phyloP scores from a whole-genome alignment of 2,329 filamentous ascomycete species.

The Aphanocladium album region DNA sequence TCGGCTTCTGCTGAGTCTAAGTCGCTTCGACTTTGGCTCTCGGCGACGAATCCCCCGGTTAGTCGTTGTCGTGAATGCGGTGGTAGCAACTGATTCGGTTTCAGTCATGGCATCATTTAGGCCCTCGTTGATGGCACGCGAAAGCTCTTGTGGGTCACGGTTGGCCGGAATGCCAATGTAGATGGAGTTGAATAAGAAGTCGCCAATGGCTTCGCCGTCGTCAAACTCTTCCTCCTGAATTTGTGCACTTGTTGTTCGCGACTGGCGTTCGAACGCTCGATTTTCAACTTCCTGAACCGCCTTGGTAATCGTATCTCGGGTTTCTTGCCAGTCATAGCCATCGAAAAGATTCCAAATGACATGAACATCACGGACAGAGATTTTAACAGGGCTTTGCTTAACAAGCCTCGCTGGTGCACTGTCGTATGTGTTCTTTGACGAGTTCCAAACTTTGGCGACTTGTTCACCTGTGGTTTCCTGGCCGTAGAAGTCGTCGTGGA shows the following conservation, averaged over 20 bases:
- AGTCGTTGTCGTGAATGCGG: conserved; percentile 58
- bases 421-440: conserved; percentile 68
- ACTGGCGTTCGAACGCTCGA: conserved; percentile 70
- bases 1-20: conserved; percentile 78
- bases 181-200: conserved; percentile 97
- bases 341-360: conserved; percentile 98
- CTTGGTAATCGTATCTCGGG: conserved; percentile 78
- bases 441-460: conserved; percentile 76
- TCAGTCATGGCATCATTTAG: conserved; percentile 83
- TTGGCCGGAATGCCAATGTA: conserved; percentile 91
- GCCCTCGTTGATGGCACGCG: conserved; percentile 79
- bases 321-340: conserved; percentile 92
- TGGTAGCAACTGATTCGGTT: conserved; percentile 82
- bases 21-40: conserved; percentile 48
- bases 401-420: conserved; percentile 56
- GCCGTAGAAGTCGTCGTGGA: conserved; percentile 75
- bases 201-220: conserved; percentile 81
- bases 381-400: conserved; percentile 64
- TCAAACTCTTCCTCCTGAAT: conserved; percentile 67
- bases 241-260: conserved; percentile 51
- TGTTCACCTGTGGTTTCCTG: conserved; percentile 55
- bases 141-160: conserved; percentile 75
- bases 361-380: conserved; percentile 80
- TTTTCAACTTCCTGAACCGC: conserved; percentile 84
- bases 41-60: conserved; percentile 41